Conservation (phyloP, 2,329 filamentous ascomycete genomes). For the Rhinocladiella mackenziei region DNA sequence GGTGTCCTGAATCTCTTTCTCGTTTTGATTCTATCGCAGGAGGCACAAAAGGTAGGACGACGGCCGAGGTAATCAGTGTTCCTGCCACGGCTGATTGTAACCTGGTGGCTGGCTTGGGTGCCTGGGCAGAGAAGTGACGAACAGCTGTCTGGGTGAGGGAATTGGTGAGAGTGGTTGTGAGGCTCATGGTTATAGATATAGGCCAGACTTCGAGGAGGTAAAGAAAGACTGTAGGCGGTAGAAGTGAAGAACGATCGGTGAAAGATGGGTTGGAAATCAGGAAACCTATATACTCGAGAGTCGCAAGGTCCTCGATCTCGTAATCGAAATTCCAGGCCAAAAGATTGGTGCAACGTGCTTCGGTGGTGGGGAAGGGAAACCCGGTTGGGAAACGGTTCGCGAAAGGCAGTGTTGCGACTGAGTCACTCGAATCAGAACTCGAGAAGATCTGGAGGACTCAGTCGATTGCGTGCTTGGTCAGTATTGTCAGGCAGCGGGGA, state of each 20-base stretch:
- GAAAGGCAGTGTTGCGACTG: constrained; percentile 3
- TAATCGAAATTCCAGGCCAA: neutral
- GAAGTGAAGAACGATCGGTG: neutral
- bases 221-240: neutral
- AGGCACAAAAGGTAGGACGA: constrained; percentile 45
- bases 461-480: constrained; percentile 3
- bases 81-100: constrained; percentile 40
- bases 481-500: neutral
- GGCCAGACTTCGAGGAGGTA: neutral
- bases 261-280: neutral
- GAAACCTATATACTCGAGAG: neutral
- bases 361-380: neutral
- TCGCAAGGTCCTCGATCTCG: neutral
- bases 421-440: neutral
- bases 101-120: constrained; percentile 39
- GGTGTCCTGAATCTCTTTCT: constrained; percentile 38
- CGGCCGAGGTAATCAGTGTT: constrained; percentile 42
- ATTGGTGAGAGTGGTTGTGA: constrained; percentile 15
- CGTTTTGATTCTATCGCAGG: constrained; percentile 46
- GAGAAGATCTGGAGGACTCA: constrained; percentile 1
- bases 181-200: constrained; percentile 19
- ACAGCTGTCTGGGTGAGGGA: constrained; percentile 32
- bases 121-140: constrained; percentile 44
- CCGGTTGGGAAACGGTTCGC: no score
- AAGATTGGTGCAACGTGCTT: constrained; percentile 1